Base-by-base conservation (phyloP, 805 yeast species). In the Teunomyces kruisii region DNA sequence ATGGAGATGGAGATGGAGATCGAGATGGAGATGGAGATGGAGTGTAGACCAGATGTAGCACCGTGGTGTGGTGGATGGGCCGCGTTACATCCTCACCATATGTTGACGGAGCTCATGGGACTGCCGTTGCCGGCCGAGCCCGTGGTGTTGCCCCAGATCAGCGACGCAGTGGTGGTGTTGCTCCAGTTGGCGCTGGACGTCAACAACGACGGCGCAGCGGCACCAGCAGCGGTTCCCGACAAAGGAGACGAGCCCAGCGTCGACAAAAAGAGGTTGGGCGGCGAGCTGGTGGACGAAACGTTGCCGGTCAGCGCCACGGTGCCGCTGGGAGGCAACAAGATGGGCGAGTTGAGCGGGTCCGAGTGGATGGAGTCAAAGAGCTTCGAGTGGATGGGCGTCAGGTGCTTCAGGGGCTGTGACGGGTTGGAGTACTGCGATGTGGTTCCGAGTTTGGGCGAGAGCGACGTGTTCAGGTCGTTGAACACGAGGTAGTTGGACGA, bases 121-220 rank as follows among this genome's bases (percentile, higher is more conserved):
- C 39, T 36, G 16, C 45, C 40, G 15, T 48, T 33, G 38, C 41
- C 39, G 27, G 56, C 36, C 16, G 49, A 40, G 7, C 47, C 29
- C 38, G 43, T 54, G 29, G 54, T 37, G n/a, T 45, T 44, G 6
- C 62, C 62, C 64, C 64, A 59, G 47, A 59, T 59, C 22, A 19
- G 22, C 22, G 22, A 19, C 22, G 22, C 22, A 3, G 22, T 19
- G 49, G 17, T 8, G 44, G 14, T 4, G 52, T 8, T 16, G 33
- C 43, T 44, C 60, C 57, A 52, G 39, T 49, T 47, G 31, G 48
- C 45, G 24, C 42, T 16, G 22, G 29, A 19, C n/a, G 43, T 26
- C 10, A 35, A n/a, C 10, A 35, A 24, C 38, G 38, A 33, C 12
- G 38, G n/a, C 10, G 38, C n/a, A 10, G 28, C 36, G 22, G 36